phyloP scores from a whole-genome alignment of 768 basidiomycete species.

The Boletus rubescentipes region DNA sequence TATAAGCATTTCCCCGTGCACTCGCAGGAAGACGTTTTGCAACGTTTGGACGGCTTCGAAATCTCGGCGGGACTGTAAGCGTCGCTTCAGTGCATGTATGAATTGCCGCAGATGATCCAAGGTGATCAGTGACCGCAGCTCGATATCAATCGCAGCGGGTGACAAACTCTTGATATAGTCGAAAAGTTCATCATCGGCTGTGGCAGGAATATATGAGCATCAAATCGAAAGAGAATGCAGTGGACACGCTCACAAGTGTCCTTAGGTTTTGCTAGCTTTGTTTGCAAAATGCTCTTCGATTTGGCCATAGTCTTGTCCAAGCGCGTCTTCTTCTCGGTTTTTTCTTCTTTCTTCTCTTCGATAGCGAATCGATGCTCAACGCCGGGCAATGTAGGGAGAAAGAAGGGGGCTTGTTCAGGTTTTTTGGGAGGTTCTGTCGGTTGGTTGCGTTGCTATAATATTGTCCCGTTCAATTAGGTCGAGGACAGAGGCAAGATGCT shows the following conservation, averaged over 20 bases:
- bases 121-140: slow-evolving; percentile 75
- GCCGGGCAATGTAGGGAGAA: slow-evolving; percentile 89
- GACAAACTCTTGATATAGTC: slow-evolving; percentile 80
- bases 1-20: slow-evolving; percentile 82
- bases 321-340: slow-evolving; percentile 44
- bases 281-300: slow-evolving; percentile 68
- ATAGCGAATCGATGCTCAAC: slow-evolving; percentile 81
- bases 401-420: slow-evolving; percentile 95
- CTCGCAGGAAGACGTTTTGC: slow-evolving; percentile 77
- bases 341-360: slow-evolving; percentile 38
- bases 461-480: neutral
- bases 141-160: slow-evolving; percentile 88
- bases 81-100: slow-evolving; percentile 66
- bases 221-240: slow-evolving; percentile 1
- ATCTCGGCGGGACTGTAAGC: slow-evolving; percentile 78
- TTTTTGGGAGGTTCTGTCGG: slow-evolving; percentile 94
- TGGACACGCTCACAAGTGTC: slow-evolving; percentile 63
- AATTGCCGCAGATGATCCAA: slow-evolving; percentile 66
- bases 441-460: slow-evolving; percentile 86
- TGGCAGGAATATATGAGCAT: slow-evolving; percentile 1
- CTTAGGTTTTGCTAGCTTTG: slow-evolving; percentile 55
- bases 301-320: slow-evolving; percentile 52
- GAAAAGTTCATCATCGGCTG: slow-evolving; percentile 82
- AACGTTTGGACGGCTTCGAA: slow-evolving; percentile 95
- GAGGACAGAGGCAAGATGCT: neutral